phyloP scores from a whole-genome alignment of 768 basidiomycete genomes.

The Paxillus involutus region DNA sequence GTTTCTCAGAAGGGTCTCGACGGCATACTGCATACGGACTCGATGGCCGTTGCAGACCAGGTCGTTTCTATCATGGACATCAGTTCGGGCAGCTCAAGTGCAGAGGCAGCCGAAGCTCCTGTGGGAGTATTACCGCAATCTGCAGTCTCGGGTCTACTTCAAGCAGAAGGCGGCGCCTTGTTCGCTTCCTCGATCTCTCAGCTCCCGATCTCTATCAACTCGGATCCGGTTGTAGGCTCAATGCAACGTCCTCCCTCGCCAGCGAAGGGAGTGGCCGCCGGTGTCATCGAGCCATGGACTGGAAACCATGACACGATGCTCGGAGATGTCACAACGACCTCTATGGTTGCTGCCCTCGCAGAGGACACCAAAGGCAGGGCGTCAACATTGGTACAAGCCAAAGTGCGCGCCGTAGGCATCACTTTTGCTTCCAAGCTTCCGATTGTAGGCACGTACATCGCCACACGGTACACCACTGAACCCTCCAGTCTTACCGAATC shows the following conservation, averaged over 20 bases:
- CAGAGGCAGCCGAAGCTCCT: background rate
- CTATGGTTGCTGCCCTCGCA: background rate
- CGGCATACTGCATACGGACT: background rate
- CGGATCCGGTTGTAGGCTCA: background rate
- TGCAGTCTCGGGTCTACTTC: background rate
- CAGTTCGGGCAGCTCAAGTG: background rate
- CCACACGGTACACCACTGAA: slow-evolving; percentile 2
- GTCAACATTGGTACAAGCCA: background rate
- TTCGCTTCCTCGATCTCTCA: background rate
- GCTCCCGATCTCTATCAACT: background rate
- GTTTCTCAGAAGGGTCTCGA: background rate
- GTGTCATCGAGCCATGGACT: background rate
- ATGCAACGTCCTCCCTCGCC: background rate
- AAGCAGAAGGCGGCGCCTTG: background rate
- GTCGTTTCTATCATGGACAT: background rate
- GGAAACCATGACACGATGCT: background rate
- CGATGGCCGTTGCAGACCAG: background rate
- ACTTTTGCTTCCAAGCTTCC: slow-evolving; percentile 19
- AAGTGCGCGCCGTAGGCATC: slow-evolving; percentile 7
- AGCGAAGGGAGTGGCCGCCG: background rate
- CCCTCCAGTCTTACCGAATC: background rate
- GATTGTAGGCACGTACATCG: slow-evolving; percentile 18
- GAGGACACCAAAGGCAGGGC: slow-evolving; percentile 6
- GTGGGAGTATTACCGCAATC: background rate
- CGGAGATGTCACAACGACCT: background rate